Percentiles rank a stretch among this genome's conserved stretches.
phyloP scores from a whole-genome alignment of 371 early-diverging fungal genomes.

The Syncephalastrum sp. region DNA sequence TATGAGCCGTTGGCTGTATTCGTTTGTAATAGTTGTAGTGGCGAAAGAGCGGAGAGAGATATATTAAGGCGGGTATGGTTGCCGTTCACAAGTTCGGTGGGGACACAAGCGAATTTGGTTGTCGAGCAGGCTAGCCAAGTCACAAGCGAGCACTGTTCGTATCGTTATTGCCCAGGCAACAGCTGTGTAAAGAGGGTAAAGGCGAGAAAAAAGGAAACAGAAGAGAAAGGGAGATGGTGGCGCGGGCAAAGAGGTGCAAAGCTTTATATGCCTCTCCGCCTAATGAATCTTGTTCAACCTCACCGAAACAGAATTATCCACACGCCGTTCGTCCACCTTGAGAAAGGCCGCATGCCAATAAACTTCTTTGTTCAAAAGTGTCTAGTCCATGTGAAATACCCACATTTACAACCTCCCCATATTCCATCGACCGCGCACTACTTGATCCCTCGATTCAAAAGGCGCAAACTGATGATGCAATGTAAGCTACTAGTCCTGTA shows the following conservation, averaged over 20 bases:
- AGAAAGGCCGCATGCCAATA: conserved; percentile 5
- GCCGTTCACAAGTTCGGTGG: too few species aligned
- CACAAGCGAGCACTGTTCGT: too few species aligned
- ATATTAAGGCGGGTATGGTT: conserved; percentile 1
- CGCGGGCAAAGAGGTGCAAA: conserved; percentile 3
- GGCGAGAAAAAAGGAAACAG: conserved; percentile 3
- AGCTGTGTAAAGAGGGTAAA: conserved; percentile 1
- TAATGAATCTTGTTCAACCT: background rate
- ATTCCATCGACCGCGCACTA: too few species aligned
- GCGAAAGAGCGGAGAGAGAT: conserved; percentile 4
- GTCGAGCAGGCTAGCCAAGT: too few species aligned
- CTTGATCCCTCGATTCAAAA: too few species aligned
- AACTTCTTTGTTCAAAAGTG: conserved; percentile 1
- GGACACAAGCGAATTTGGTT: too few species aligned
- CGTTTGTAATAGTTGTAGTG: background rate
- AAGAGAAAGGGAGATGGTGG: conserved; percentile 4
- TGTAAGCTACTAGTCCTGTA: too few species aligned
- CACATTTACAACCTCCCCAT: background rate
- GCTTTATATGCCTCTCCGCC: conserved; percentile 3
- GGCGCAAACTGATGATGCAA: too few species aligned
- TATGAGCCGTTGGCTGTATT: background rate
- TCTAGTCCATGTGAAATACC: conserved; percentile 7
- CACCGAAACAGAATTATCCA: background rate
- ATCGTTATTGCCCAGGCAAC: background rate
- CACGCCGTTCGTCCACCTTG: background rate